Evolutionary conservation across 2,329 filamentous ascomycete genomes (phyloP), one percentile per base, ranked within the genome.

Genomic region (Microsporum canis): DNA sequence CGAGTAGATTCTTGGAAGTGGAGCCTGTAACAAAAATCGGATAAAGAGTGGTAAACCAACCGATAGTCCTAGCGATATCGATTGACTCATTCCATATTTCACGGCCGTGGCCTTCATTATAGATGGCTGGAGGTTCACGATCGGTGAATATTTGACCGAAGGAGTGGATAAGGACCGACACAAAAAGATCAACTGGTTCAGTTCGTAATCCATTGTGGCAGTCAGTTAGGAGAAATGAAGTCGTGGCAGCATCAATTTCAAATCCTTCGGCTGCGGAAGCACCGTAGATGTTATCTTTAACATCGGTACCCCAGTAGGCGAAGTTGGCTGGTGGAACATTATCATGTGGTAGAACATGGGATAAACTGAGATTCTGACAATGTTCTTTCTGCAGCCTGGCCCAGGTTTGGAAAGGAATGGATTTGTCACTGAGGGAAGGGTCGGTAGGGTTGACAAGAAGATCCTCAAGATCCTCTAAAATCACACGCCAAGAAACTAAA

Each of bases 41-140:
- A 31, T 73, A 75, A 59, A 80, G 70, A 38, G 78, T 77, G 0
- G 78, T 80, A 59, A 80, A 80, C 78, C 78, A 80, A 3, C 78
- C 78, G 10, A 80, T 71, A 0, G 78, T 80, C 31, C 74, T 67
- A 0, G 77, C 77, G 3, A 79, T 71, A 59, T 80, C 78, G 57
- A 80, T 72, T 23, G 68, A 71, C 2, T 71, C 56, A 61, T 77
- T 71, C 70, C 77, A 79, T 0, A 75, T 64, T 65, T 80, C 78
- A 29, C 78, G 74, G 5, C 78, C 78, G 61, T 80, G 78, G 0
- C 78, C 77, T 67, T 81, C 79, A 51, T 78, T 80, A 65, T 77
- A 79, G 12, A 81, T 72, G 0, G 76, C 75, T 0, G 78, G 74
- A 2, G 72, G 65, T 3, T 68, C 66, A 34, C 79, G 71, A 47